Percentiles rank a stretch among this genome's conserved stretches.
Conservation (phyloP, 2,329 filamentous ascomycete species). For the Didymosphaeria variabile region DNA sequence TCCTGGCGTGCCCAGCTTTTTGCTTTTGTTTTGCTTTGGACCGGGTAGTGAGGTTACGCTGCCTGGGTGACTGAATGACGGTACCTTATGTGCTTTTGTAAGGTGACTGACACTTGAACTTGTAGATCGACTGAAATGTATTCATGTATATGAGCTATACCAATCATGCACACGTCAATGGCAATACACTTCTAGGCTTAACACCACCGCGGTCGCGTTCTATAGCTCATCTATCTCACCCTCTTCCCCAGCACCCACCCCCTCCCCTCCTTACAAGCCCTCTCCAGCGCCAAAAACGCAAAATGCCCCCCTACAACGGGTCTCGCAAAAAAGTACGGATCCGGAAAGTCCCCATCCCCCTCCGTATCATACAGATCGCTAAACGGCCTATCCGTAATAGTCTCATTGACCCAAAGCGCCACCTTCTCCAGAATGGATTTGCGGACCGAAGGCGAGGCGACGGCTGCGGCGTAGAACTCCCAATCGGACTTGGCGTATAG, state of each 20-base stretch:
- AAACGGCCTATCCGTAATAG: constrained; percentile 75
- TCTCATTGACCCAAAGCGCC: constrained; percentile 85
- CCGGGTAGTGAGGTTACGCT: too few species aligned
- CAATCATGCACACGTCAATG: too few species aligned
- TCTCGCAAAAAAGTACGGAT: constrained; percentile 78
- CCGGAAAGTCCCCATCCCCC: constrained; percentile 77
- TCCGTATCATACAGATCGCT: constrained; percentile 87
- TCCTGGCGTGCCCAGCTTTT: not conserved
- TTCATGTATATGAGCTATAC: too few species aligned
- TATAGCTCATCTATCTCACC: not conserved
- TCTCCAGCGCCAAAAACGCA: constrained; percentile 81
- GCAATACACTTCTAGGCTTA: too few species aligned
- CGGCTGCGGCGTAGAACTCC: constrained; percentile 88
- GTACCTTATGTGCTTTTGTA: too few species aligned
- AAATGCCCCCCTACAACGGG: constrained; percentile 89
- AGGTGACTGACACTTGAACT: too few species aligned
- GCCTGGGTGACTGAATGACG: too few species aligned
- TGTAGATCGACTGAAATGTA: too few species aligned
- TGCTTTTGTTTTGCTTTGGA: not conserved
- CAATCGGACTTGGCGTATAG: constrained; percentile 90
- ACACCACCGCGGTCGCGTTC: not conserved
- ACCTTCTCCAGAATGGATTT: constrained; percentile 77
- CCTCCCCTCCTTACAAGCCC: constrained; percentile 64
- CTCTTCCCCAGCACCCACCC: not conserved
- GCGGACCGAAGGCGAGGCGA: constrained; percentile 73